phyloP scores from a whole-genome alignment of 148 eudicot species.

The Persicaria maculosa region DNA sequence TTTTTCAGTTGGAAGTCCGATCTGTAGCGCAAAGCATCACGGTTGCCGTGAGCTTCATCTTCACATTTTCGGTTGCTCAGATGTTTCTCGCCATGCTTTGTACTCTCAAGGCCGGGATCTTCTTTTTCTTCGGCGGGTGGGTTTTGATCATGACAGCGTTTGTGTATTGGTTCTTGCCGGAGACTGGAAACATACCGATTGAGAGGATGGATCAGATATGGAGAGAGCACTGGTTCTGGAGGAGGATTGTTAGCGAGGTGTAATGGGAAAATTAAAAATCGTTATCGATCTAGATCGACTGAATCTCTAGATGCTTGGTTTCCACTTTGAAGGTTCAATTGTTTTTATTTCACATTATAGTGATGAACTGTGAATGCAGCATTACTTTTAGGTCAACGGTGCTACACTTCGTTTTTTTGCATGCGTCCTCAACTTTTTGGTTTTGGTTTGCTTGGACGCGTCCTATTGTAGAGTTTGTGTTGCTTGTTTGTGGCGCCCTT shows the following conservation, averaged over 20 bases:
- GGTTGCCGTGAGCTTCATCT: constrained; percentile 26
- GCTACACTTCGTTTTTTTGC: too few species aligned
- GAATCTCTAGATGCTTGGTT: too few species aligned
- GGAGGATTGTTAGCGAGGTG: constrained; percentile 5
- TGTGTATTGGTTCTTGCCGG: constrained; percentile 28
- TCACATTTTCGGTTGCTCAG: constrained; percentile 30
- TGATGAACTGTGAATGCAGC: too few species aligned
- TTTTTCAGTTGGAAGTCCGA: constrained; percentile 27
- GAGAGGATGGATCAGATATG: constrained; percentile 34
- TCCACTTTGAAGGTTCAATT: too few species aligned
- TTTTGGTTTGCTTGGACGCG: too few species aligned
- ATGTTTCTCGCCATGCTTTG: constrained; percentile 31
- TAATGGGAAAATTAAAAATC: too few species aligned
- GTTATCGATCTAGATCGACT: too few species aligned
- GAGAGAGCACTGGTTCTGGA: constrained; percentile 34
- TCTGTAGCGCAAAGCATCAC: constrained; percentile 32
- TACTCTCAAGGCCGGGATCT: constrained; percentile 26
- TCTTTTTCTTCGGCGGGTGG: constrained; percentile 40
- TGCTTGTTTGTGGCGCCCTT: too few species aligned
- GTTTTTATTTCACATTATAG: too few species aligned
- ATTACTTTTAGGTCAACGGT: too few species aligned
- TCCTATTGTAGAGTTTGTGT: too few species aligned
- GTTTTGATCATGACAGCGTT: constrained; percentile 33
- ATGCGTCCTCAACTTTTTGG: too few species aligned
- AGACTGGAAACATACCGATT: constrained; percentile 34